Percentiles rank a stretch among this genome's conserved stretches.
phyloP scores from a whole-genome alignment of 805 yeast genomes.

The fission yeast (Schizosaccharomyces pombe) region DNA sequence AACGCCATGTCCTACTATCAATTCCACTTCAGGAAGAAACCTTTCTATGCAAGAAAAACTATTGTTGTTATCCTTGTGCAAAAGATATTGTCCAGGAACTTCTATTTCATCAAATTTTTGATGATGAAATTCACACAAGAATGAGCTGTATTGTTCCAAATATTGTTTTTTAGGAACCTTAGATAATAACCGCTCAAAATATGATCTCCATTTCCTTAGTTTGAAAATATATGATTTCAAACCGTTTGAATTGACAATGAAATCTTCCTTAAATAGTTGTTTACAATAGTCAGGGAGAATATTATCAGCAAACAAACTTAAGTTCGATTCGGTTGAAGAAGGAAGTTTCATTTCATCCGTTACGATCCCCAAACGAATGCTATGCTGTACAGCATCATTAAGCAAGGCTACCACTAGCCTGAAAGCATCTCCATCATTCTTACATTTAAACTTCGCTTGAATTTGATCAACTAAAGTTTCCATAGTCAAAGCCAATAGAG shows the following conservation, averaged over 20 bases:
- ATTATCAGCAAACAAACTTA: conserved; percentile 74
- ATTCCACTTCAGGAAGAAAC: conserved; percentile 67
- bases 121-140: conserved; percentile 81
- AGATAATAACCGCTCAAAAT: conserved; percentile 78
- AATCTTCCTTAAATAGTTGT: conserved; percentile 72
- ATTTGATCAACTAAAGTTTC: conserved; percentile 93
- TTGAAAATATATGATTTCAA: conserved; percentile 66
- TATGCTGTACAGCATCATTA: conserved; percentile 79
- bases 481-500: conserved; percentile 68
- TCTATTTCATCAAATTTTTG: conserved; percentile 95
- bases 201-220: conserved; percentile 74
- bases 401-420: conserved; percentile 75
- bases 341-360: conserved; percentile 75
- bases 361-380: conserved; percentile 67
- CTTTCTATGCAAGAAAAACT: conserved; percentile 86
- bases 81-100: conserved; percentile 84
- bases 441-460: conserved; percentile 74
- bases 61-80: conserved; percentile 52
- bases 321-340: conserved; percentile 70
- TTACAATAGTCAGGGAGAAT: conserved; percentile 72
- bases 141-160: conserved; percentile 2
- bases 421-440: conserved; percentile 89
- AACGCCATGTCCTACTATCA: conserved; percentile 71
- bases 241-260: conserved; percentile 67
- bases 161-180: conserved; percentile 46